Evolutionary conservation across 1,284 basidiomycete genomes (phyloP), one percentile per base, ranked within the genome.

Genomic region (Ceratobasidium sp.): DNA sequence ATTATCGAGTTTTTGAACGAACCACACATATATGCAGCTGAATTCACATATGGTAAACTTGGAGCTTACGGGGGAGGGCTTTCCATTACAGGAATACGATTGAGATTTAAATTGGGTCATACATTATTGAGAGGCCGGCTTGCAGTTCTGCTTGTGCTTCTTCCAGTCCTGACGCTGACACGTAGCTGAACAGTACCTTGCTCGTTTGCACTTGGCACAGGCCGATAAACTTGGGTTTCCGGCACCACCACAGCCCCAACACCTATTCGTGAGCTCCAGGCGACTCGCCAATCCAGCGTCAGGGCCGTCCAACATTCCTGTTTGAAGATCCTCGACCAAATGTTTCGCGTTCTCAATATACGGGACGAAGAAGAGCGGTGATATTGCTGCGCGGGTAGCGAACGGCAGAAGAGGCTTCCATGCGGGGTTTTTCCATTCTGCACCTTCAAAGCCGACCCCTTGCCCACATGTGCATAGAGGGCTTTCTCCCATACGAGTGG

Each of bases 331-430:
- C 26, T 44, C 2, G 7, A 51, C 44, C n/a, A 60, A 2, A 1
- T 58, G 23, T 7, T 7, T 51, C 1, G 28, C 28, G 28, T 23
- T 9, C 20, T 68, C 73, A 46, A 67, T 5, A 40, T 58, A 77
- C 5, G 73, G 40, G 20, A 68, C 63, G 15, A n/a, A 55, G n/a
- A 67, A 77, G 1, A 77, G 13, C 1, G 63, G 51, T 1, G 63
- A 67, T 39, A 77, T 77, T 2, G 73, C 63, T 10, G 63, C 73
- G 1, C 73, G 73, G 3, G 73, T 77, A 9, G 73, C 73, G 44
- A 56, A 77, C 4, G 33, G 73, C 10, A 77, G 49, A 0, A 77
- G 18, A 1, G 26, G 13, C 23, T 77, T 77, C 73, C 73, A 67
- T 2, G 7, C 7, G 4, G 49, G n/a, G 9, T 46, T 39, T 15